phyloP scores from a whole-genome alignment of 306 rosid genomes.

The Heteromeles arbutifolia region DNA sequence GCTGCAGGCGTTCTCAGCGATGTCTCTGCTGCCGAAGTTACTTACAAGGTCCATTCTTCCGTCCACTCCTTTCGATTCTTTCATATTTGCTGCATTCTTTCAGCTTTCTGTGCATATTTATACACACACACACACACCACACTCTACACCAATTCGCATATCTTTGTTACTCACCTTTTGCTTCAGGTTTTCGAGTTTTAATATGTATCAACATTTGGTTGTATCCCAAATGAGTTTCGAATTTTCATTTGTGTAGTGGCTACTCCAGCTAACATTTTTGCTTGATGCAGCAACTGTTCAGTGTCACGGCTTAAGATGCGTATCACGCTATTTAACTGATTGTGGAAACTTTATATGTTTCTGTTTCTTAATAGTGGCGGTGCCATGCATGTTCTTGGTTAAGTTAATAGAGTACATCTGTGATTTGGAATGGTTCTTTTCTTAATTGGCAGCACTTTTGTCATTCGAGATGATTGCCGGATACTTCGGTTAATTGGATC shows the following conservation, averaged over 20 bases:
- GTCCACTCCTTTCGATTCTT: too few species aligned
- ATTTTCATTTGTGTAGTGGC: neutral
- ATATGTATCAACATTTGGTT: neutral
- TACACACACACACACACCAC: too few species aligned
- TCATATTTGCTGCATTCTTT: neutral
- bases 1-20: conserved; percentile 31
- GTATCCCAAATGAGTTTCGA: neutral
- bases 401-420: neutral
- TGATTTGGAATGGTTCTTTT: conserved; percentile 16
- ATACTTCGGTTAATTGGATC: conserved; percentile 27
- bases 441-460: conserved; percentile 16
- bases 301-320: neutral
- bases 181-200: too few species aligned
- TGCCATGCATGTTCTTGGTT: neutral
- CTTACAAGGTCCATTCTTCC: conserved; percentile 16
- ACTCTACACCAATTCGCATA: neutral
- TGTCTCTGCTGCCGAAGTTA: conserved; percentile 47
- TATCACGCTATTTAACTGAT: neutral
- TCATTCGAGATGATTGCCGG: conserved; percentile 24
- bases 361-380: neutral
- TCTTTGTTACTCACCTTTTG: neutral
- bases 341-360: neutral
- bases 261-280: too few species aligned
- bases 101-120: neutral
- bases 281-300: neutral